Evolutionary conservation across 805 yeast genomes (phyloP).

Genomic region (Yarrowia sp.): DNA sequence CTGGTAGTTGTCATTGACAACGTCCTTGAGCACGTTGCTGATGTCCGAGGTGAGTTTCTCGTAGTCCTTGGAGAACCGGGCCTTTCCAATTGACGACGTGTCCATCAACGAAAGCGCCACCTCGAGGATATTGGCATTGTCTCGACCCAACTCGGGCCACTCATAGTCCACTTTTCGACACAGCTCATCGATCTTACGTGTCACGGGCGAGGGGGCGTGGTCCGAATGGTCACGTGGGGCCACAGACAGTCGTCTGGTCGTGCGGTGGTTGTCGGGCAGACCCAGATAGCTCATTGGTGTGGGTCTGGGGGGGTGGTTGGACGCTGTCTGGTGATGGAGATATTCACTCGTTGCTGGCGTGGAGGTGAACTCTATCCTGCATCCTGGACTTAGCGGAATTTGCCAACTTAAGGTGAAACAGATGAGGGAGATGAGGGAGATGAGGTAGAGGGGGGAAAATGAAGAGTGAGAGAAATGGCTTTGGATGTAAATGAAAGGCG

Average conservation of each 20-base stretch:
- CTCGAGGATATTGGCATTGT: constrained; percentile 80
- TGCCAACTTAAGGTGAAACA: not conserved
- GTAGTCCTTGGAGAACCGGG: constrained; percentile 74
- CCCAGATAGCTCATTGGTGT: constrained; percentile 36
- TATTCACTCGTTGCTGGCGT: constrained; percentile 38
- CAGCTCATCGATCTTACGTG: constrained; percentile 34
- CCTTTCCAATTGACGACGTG: constrained; percentile 88
- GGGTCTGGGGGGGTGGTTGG: not conserved
- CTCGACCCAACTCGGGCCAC: constrained; percentile 60
- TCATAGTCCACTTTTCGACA: constrained; percentile 35
- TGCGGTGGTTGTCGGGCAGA: constrained; percentile 37
- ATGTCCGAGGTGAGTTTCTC: constrained; percentile 63
- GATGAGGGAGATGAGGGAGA: too few species aligned
- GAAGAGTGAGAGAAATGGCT: not conserved
- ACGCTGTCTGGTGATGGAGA: constrained; percentile 16
- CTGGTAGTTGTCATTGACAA: constrained; percentile 78
- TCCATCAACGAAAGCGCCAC: constrained; percentile 83
- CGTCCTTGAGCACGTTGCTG: constrained; percentile 63
- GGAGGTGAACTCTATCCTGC: constrained; percentile 34
- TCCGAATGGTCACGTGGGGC: constrained; percentile 33
- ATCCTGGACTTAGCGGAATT: constrained; percentile 33
- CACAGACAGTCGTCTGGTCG: constrained; percentile 36
- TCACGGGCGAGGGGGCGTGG: constrained; percentile 25
- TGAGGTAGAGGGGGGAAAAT: too few species aligned
- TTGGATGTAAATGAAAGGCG: too few species aligned